phyloP scores from a whole-genome alignment of 2,329 filamentous ascomycete genomes.

The Metarhizium guizhouense region DNA sequence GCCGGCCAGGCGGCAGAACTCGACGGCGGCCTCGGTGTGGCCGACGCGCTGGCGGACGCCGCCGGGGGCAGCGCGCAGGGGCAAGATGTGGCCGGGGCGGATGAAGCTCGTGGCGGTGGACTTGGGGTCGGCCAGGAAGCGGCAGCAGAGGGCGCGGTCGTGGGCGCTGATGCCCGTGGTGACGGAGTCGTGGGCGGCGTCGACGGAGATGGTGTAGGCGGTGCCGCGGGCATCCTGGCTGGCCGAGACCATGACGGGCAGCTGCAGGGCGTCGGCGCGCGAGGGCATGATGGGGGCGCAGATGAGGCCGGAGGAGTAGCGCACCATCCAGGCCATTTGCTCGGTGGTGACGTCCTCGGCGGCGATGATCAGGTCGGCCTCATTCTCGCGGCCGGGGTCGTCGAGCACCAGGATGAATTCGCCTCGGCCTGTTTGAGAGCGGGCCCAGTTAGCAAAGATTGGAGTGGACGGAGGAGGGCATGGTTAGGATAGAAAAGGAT shows the following conservation, averaged over 20 bases:
- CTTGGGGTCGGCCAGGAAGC: slow-evolving; percentile 62
- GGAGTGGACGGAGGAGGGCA: not conserved
- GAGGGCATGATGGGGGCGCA: slow-evolving; percentile 72
- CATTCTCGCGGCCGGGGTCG: slow-evolving; percentile 86
- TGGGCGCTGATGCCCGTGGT: slow-evolving; percentile 87
- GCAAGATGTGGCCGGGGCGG: slow-evolving; percentile 83
- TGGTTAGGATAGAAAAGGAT: not conserved
- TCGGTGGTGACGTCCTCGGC: slow-evolving; percentile 73
- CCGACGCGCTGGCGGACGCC: slow-evolving; percentile 73
- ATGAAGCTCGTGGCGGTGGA: slow-evolving; percentile 55
- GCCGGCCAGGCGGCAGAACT: slow-evolving; percentile 79
- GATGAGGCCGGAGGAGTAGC: slow-evolving; percentile 81
- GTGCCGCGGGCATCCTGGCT: slow-evolving; percentile 80
- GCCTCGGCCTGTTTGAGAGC: slow-evolving; percentile 49
- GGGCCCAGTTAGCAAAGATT: slow-evolving; percentile 3
- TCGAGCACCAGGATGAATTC: slow-evolving; percentile 96
- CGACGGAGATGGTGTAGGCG: slow-evolving; percentile 86
- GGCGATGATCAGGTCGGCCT: slow-evolving; percentile 95
- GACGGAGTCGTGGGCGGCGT: slow-evolving; percentile 62
- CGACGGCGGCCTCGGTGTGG: slow-evolving; percentile 89
- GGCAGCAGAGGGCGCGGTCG: slow-evolving; percentile 76
- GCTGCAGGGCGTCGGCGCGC: slow-evolving; percentile 60
- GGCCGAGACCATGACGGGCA: slow-evolving; percentile 78
- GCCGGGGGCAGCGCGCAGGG: slow-evolving; percentile 67
- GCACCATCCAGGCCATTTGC: slow-evolving; percentile 95